phyloP scores from a whole-genome alignment of 129 eudicot species.

The Sambucus nigra region DNA sequence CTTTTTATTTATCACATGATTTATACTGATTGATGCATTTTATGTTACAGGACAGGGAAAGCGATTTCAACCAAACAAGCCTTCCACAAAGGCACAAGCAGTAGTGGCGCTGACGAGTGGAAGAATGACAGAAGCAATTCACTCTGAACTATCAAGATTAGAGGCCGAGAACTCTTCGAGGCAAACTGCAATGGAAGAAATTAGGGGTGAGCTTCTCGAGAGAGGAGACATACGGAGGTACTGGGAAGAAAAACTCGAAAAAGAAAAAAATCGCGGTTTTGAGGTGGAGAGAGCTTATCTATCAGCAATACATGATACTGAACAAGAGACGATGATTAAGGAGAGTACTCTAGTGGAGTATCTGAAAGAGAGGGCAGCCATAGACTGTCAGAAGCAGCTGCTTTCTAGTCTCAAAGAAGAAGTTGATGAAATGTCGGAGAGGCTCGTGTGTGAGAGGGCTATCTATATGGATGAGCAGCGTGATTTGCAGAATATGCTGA shows the following conservation, averaged over 20 bases:
- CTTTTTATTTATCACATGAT: not conserved
- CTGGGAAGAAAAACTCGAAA: constrained; percentile 55
- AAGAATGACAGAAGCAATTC: constrained; percentile 43
- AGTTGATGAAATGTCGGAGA: constrained; percentile 54
- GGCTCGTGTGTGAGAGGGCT: constrained; percentile 35
- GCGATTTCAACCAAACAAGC: constrained; percentile 80
- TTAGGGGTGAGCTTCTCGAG: constrained; percentile 52
- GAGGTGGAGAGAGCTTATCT: constrained; percentile 44
- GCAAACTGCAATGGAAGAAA: constrained; percentile 44
- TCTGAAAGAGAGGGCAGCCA: constrained; percentile 68
- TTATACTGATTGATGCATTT: not conserved
- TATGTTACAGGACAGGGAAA: constrained; percentile 57
- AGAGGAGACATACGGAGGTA: constrained; percentile 63
- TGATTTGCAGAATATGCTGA: constrained; percentile 8
- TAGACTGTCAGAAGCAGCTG: constrained; percentile 83
- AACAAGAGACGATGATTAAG: constrained; percentile 34
- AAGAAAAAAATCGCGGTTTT: constrained; percentile 37
- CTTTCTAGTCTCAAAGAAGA: constrained; percentile 59
- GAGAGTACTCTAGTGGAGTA: constrained; percentile 28
- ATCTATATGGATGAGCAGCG: constrained; percentile 40
- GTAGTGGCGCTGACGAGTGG: constrained; percentile 91
- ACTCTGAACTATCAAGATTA: constrained; percentile 43
- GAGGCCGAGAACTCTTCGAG: constrained; percentile 52
- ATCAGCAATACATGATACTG: constrained; percentile 33
- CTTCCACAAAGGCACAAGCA: constrained; percentile 89